Evolutionary conservation across 192 early-diverging fungal genomes (phyloP), one percentile per base, ranked within the genome.

Genomic region (Backusella parvicylindrica): DNA sequence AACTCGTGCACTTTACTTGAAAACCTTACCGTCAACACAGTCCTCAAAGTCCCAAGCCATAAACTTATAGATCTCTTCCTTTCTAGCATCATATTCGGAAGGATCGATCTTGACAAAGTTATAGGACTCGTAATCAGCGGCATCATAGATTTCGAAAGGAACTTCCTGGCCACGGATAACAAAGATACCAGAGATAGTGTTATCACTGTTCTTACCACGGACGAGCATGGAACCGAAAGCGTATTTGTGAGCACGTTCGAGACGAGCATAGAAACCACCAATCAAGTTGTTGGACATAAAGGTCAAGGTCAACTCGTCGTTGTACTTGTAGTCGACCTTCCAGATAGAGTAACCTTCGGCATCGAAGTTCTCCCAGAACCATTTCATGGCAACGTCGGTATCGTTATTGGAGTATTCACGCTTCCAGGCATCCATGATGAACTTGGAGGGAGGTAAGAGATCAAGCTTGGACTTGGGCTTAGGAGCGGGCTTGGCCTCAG

Each of bases 381-480:
- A 98, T 83, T 96, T 86, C 81, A 92, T 86, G 76, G 96, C 95
- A 43, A 84, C 88, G 60, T 93, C 91, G 78, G 95, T 95, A 69
- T 96, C 91, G 84, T 96, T 95, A 92, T 98, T 98, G 68, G 95
- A 97, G 91, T 98, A 98, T 85, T 94, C 91, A 71, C 96, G 92
- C 89, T 98, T 98, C 96, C 96, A 98, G 73, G 92, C 92, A 72
- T 98, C 96, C 64, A 98, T 79, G 78, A 88, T 82, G 84, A 98
- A 92, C 70, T 84, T 78, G 76, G 94, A 91, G 70, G 90, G 89
- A 74, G 95, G 96, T 76, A 96, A 87, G 77, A 91, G 84, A 79
- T 97, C 95, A 70, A 97, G 85, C 81, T 91, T 89, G 87, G 91
- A 94, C 91, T 98, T 96, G 81, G 89, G 89, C 90, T 96, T 96